These are phyloP conservation scores for Balakata baccata DNA, from an alignment of 345 rosid species.

Conservation along the genomic window DNA sequence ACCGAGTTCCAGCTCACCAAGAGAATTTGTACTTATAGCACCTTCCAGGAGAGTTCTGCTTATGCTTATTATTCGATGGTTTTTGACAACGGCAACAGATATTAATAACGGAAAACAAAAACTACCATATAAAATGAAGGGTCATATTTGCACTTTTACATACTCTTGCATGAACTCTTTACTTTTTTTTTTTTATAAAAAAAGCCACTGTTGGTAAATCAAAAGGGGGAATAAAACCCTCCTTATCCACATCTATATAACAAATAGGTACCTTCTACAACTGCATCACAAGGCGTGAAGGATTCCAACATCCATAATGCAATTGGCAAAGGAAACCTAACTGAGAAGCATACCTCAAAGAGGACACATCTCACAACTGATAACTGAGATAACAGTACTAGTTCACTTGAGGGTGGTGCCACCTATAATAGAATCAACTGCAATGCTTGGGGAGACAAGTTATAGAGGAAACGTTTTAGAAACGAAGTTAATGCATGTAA, in stretches of 20 bases:
- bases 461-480: conserved; percentile 27
- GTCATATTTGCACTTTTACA: conserved; percentile 1
- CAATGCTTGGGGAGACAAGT: conserved; percentile 41
- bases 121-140: background rate
- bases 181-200: background rate
- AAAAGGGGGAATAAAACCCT: background rate
- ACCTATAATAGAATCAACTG: conserved; percentile 41
- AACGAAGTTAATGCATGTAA: conserved; percentile 31
- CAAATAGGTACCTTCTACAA: conserved; percentile 8
- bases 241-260: conserved; percentile 10
- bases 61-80: background rate
- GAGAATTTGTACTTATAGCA: conserved; percentile 2
- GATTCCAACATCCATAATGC: conserved; percentile 28
- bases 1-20: conserved; percentile 8
- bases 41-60: conserved; percentile 2
- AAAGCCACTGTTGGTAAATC: background rate
- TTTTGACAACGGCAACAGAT: conserved; percentile 4
- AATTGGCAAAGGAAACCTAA: conserved; percentile 38
- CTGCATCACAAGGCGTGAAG: conserved; percentile 18
- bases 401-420: conserved; percentile 39
- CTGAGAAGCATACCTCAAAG: conserved; percentile 56
- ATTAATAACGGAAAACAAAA: background rate
- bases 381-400: conserved; percentile 35
- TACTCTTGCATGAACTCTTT: background rate
- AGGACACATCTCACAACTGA: conserved; percentile 54